Evolutionary conservation across 805 yeast genomes (phyloP), one percentile per base, ranked within the genome.

Genomic region (Metschnikowia picachoensis): DNA sequence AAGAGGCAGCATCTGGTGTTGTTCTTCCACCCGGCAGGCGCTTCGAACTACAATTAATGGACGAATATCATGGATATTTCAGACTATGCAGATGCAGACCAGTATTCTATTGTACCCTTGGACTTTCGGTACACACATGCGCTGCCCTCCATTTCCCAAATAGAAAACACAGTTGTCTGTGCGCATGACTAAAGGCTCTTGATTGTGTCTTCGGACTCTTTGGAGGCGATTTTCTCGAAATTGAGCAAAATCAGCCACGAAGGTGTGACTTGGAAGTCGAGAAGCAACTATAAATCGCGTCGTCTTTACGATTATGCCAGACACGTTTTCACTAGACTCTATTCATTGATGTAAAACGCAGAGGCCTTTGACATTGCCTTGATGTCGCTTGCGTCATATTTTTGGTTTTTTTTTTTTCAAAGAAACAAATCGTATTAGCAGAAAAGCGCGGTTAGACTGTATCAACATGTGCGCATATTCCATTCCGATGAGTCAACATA

Each of bases 281-380:
- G 86, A 66, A 78, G 74, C 51, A 73, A 74, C 48, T 77, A 80
- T 52, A 75, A 79, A 59, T 58, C 83, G 41, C 72, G 79, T 39
- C 80, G 78, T 52, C 76, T 83, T 53, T 76, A 75, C 44, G 83
- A 79, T 46, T 76, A 80, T 53, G 59, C 76, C 37, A 64, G 67
- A 31, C 64, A 71, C 20, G 64, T 73, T 10, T 59, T 72, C 37
- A 43, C 58, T 14, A 77, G 70, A 51, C 58, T 81, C 14, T 57
- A 67, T 41, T 70, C 66, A 39, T 66, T 80, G 50, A 72, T 84
- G 43, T 70, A 73, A 42, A 83, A 85, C 50, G 94, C 97, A 14
- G 96, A 91, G 56, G 79, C 85, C 25, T 88, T 88, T 55, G 98
- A 92, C 65, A 82, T 91, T 34, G 80, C 82, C 12, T 74, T 91